Percentiles rank a stretch among this genome's conserved stretches.
These are phyloP conservation scores for Termitomyces sp. DNA, from an alignment of 768 basidiomycete genomes.

Conservation along the genomic window DNA sequence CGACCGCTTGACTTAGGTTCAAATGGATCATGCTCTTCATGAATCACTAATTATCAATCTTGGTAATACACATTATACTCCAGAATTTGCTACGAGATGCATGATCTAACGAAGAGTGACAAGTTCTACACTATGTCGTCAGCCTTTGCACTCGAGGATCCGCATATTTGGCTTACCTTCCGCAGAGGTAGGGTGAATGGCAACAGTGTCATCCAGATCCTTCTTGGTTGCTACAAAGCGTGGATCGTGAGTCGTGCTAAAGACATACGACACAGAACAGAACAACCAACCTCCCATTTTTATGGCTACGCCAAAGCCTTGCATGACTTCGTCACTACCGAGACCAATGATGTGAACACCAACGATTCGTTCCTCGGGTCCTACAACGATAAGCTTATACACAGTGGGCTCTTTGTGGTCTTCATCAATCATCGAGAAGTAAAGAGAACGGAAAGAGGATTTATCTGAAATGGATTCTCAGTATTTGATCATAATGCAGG, in stretches of 20 bases:
- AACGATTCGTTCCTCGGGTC: conserved; percentile 92
- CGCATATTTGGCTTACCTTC: conserved; percentile 49
- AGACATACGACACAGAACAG: neutral
- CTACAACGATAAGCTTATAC: conserved; percentile 86
- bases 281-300: conserved; percentile 74
- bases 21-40: no score
- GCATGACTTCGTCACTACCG: conserved; percentile 91
- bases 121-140: conserved; percentile 34
- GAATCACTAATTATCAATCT: neutral
- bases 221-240: conserved; percentile 54
- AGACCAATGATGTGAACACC: conserved; percentile 89
- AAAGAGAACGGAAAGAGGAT: conserved; percentile 75
- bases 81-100: neutral
- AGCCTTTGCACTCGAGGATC: conserved; percentile 5
- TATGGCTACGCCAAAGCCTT: conserved; percentile 95
- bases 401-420: conserved; percentile 92
- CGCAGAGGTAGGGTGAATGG: conserved; percentile 85
- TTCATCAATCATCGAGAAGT: conserved; percentile 88
- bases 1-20: neutral
- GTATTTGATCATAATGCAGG: neutral
- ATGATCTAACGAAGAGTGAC: conserved; percentile 33
- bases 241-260: neutral
- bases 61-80: conserved; percentile 1
- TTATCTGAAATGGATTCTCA: conserved; percentile 47
- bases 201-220: conserved; percentile 84